These are phyloP conservation scores for Craterostigma plantagineum DNA, from an alignment of 257 asterid genomes.

Conservation along the genomic window DNA sequence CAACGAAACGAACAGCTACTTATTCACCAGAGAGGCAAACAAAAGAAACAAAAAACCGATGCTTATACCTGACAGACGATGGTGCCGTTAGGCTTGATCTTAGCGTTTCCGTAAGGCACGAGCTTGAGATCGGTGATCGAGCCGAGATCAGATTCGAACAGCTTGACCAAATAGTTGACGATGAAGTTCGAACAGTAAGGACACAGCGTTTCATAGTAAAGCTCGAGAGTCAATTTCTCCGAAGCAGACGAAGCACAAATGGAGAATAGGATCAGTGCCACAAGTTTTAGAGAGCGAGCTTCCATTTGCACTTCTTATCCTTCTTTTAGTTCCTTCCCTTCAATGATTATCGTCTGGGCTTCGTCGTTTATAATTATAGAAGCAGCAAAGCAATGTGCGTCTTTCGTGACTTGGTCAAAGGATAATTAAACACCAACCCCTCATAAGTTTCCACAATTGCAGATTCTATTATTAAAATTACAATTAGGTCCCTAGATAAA, in stretches of 20 bases:
- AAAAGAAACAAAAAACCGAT: neutral
- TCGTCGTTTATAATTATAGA: too few relatives aligned
- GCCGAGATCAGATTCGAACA: constrained; percentile 26
- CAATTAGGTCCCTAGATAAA: too few relatives aligned
- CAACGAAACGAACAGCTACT: neutral
- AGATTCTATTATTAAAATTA: too few relatives aligned
- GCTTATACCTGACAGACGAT: constrained; percentile 27
- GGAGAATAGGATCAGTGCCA: constrained; percentile 5
- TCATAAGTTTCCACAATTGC: too few relatives aligned
- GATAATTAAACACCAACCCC: too few relatives aligned
- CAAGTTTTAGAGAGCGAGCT: too few relatives aligned
- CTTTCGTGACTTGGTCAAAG: too few relatives aligned
- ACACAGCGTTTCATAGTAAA: constrained; percentile 38
- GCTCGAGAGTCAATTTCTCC: constrained; percentile 23
- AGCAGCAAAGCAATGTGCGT: too few relatives aligned
- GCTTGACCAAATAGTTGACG: constrained; percentile 23
- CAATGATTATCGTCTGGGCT: too few relatives aligned
- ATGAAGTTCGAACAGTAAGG: constrained; percentile 40
- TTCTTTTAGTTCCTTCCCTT: too few relatives aligned
- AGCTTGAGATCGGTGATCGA: constrained; percentile 33
- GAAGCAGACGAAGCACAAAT: constrained; percentile 14
- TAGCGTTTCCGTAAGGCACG: constrained; percentile 43
- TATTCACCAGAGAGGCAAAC: neutral
- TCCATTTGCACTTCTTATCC: too few relatives aligned
- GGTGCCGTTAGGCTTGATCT: constrained; percentile 17